Evolutionary conservation across 73 alveolate species (phyloP).

Genomic region (Uronychia setigera): DNA sequence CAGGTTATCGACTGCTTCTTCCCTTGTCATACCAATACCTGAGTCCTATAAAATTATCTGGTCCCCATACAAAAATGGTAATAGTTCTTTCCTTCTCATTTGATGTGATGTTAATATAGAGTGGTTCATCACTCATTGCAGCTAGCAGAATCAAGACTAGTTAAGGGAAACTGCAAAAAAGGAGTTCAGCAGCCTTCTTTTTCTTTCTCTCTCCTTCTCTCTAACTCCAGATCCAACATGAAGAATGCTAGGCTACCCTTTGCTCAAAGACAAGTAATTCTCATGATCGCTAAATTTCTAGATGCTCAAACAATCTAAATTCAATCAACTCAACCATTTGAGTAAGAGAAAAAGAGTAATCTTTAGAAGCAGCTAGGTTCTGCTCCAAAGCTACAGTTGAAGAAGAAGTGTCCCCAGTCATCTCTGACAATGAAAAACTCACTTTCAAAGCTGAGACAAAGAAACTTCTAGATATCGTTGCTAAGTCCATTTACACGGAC

Average conservation of each 20-base stretch:
- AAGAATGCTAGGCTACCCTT: no score
- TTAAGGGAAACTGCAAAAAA: no score
- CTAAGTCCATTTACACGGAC: slow-evolving; percentile 92
- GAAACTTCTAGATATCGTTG: slow-evolving; percentile 93
- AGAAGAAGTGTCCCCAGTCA: not conserved
- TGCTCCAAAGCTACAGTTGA: slow-evolving; percentile 4
- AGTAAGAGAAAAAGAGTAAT: not conserved
- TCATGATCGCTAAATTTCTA: no score
- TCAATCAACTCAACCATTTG: not conserved
- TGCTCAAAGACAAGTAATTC: no score
- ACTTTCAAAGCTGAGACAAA: slow-evolving; percentile 93
- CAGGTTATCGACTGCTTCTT: slow-evolving; percentile 80
- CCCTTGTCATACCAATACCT: slow-evolving; percentile 96
- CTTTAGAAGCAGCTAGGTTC: not conserved
- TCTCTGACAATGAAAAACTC: slow-evolving; percentile 47
- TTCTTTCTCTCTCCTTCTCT: no score
- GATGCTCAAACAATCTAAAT: not conserved
- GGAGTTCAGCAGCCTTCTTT: no score
- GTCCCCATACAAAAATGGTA: slow-evolving; percentile 48
- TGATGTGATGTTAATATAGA: slow-evolving; percentile 67
- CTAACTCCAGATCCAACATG: no score
- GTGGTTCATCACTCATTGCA: slow-evolving; percentile 59
- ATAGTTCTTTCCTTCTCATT: slow-evolving; percentile 75
- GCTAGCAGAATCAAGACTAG: slow-evolving; percentile 40
- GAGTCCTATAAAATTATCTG: slow-evolving; percentile 60